Conservation (phyloP, 108 stramenopile genomes). For the Schizochytrium sp. region DNA sequence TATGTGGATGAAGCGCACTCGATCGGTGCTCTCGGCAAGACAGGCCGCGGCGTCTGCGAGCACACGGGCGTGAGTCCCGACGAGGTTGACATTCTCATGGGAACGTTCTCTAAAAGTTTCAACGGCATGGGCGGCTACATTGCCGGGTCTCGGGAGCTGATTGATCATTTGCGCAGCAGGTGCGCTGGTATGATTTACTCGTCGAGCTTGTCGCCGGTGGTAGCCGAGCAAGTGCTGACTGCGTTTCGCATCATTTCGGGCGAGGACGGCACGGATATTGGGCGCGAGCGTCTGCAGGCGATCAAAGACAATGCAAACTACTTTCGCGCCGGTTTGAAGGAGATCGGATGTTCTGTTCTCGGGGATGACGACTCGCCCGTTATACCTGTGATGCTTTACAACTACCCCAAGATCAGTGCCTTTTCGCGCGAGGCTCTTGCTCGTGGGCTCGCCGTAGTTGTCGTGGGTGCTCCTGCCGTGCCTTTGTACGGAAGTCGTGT, state of each 20-base stretch:
- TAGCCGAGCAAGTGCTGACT: slow-evolving; percentile 81
- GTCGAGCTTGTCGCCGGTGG: slow-evolving; percentile 82
- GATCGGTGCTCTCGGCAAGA: slow-evolving; percentile 93
- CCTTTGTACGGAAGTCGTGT: slow-evolving; percentile 74
- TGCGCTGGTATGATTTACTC: slow-evolving; percentile 79
- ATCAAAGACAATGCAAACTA: slow-evolving; percentile 93
- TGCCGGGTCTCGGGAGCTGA: slow-evolving; percentile 68
- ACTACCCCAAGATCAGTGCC: slow-evolving; percentile 90
- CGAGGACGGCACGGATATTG: slow-evolving; percentile 80
- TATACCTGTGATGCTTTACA: slow-evolving; percentile 94
- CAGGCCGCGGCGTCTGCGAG: slow-evolving; percentile 89
- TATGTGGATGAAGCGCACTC: slow-evolving; percentile 96
- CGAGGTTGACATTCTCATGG: slow-evolving; percentile 98
- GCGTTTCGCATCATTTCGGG: slow-evolving; percentile 90
- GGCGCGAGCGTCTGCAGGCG: slow-evolving; percentile 70
- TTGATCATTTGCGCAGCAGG: slow-evolving; percentile 62
- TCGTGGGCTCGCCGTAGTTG: slow-evolving; percentile 91
- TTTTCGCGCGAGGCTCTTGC: slow-evolving; percentile 91
- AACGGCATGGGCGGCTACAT: slow-evolving; percentile 99
- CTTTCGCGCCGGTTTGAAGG: slow-evolving; percentile 74
- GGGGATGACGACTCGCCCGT: slow-evolving; percentile 93
- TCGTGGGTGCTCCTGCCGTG: slow-evolving; percentile 95
- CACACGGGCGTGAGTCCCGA: slow-evolving; percentile 82
- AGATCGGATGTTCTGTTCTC: slow-evolving; percentile 87
- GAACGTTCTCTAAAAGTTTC: slow-evolving; percentile 98